Percentiles rank a stretch among this genome's conserved stretches.
Evolutionary conservation across 768 basidiomycete species (phyloP).

Genomic region (Russula brevipes): DNA sequence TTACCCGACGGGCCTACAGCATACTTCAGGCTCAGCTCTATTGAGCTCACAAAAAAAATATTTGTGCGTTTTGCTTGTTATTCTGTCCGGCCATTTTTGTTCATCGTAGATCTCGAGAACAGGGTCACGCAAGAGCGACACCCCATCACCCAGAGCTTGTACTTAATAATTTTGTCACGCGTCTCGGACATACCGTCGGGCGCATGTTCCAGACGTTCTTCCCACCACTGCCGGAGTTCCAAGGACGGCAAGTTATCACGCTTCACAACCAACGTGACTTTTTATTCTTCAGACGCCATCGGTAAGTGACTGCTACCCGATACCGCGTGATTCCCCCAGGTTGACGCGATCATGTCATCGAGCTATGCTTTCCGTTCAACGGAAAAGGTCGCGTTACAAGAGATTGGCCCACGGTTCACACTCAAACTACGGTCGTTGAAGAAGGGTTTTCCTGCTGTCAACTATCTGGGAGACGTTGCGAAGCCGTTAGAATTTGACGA

Average conservation of each 20-base stretch:
- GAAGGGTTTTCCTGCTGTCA: slow-evolving; percentile 82
- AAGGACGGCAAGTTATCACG: slow-evolving; percentile 95
- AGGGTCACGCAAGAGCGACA: slow-evolving; percentile 92
- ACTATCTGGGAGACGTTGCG: slow-evolving; percentile 58
- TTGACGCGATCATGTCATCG: slow-evolving; percentile 19
- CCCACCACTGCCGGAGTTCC: slow-evolving; percentile 91
- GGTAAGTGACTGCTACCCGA: slow-evolving; percentile 42
- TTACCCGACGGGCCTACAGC: slow-evolving; percentile 92
- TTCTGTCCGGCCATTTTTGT: not conserved
- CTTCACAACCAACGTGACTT: slow-evolving; percentile 98
- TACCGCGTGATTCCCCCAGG: slow-evolving; percentile 13
- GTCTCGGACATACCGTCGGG: slow-evolving; percentile 89
- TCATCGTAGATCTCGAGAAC: not conserved
- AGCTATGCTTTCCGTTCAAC: slow-evolving; percentile 91
- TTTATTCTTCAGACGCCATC: slow-evolving; percentile 92
- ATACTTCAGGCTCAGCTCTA: slow-evolving; percentile 89
- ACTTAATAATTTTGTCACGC: slow-evolving; percentile 89
- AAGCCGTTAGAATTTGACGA: slow-evolving; percentile 51
- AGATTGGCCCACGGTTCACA: slow-evolving; percentile 97
- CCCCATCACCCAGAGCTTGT: slow-evolving; percentile 94
- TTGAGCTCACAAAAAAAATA: slow-evolving; percentile 82
- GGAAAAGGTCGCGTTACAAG: slow-evolving; percentile 89
- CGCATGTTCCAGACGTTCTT: slow-evolving; percentile 96
- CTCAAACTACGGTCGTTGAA: slow-evolving; percentile 86
- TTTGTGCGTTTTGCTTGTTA: slow-evolving; percentile 48